A percentile compares a stretch with the other conserved stretches of the same genome.
phyloP scores from a whole-genome alignment of 768 basidiomycete species.

The Termitomyces sp. region DNA sequence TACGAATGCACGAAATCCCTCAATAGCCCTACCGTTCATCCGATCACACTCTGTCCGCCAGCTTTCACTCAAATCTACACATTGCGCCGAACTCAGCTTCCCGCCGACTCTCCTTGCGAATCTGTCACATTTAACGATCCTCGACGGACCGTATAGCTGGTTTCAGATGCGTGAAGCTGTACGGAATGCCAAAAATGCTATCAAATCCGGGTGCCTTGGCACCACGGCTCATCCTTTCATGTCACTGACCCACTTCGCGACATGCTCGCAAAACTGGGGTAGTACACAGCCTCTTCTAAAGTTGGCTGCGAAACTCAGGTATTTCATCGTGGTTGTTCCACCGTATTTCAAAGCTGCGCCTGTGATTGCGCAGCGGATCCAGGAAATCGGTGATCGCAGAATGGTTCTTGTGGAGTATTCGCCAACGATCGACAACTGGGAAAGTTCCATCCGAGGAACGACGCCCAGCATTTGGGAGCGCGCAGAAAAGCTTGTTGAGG shows the following conservation, averaged over 20 bases:
- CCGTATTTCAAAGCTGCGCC: conserved; percentile 9
- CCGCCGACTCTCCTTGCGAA: conserved; percentile 15
- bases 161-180: conserved; percentile 15
- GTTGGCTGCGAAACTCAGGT: conserved; percentile 14
- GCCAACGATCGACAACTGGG: conserved; percentile 14
- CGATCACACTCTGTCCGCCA: conserved; percentile 9
- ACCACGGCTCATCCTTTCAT: conserved; percentile 7
- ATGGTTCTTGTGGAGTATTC: conserved; percentile 14
- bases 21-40: conserved; percentile 15
- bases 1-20: conserved; percentile 12
- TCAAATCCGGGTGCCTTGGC: background rate
- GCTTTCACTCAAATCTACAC: conserved; percentile 10
- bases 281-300: conserved; percentile 14
- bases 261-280: conserved; percentile 19
- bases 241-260: conserved; percentile 18
- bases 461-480: conserved; percentile 15
- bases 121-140: conserved; percentile 21
- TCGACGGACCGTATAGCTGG: conserved; percentile 17
- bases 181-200: conserved; percentile 6
- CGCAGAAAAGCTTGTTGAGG: background rate
- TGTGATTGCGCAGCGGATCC: conserved; percentile 13
- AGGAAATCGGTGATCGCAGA: conserved; percentile 16
- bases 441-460: conserved; percentile 6
- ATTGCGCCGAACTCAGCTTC: conserved; percentile 16
- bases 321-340: conserved; percentile 16